Evolutionary conservation across 1,284 basidiomycete genomes (phyloP), one percentile per base, ranked within the genome.

Genomic region (Austroboletus rostrupii): DNA sequence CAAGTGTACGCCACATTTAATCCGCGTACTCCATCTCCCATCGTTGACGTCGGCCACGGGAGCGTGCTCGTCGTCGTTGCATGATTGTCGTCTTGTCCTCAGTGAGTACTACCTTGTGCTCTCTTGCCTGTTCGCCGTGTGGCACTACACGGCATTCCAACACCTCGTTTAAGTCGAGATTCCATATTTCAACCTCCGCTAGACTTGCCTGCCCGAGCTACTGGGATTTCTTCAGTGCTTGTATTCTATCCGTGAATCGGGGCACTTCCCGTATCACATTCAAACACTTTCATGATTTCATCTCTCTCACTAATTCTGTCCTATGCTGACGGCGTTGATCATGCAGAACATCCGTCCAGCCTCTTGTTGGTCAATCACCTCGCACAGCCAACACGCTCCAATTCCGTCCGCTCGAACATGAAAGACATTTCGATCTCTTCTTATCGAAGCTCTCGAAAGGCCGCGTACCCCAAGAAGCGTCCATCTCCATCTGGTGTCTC

Each of bases 401-500:
- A 43, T 53, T 47, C 58, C 49, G 41, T 63, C 38, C 54, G 65
- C 63, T 50, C 63, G 62, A 72, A 73, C 67, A 90, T 90, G 88
- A 90, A 90, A 74, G 88, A 90, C 72, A 71, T 77, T 53, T 78
- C 84, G 33, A 71, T 71, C 37, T 65, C 79, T 61, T 75, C 80
- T 31, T 76, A 73, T 65, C 79, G 77, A 61, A 72, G 75, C 56
- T 73, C 81, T 55, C 82, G 86, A 66, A 79, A 75, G 62, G 69
- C 78, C 48, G 74, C 82, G 54, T 90, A 90, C 59, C 83, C 85
- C 46, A 88, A 83, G 82, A 90, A 86, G 69, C 85, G 86, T 52
- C 87, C 87, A 19, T 89, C 87, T 28, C 88, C 87, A 28, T 71
- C 85, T 69, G 87, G 87, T 62, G 72, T 90, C 55, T 76, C 77